Base-by-base conservation (phyloP, 1,284 basidiomycete genomes). In the Uromyces viciae-fabae region DNA sequence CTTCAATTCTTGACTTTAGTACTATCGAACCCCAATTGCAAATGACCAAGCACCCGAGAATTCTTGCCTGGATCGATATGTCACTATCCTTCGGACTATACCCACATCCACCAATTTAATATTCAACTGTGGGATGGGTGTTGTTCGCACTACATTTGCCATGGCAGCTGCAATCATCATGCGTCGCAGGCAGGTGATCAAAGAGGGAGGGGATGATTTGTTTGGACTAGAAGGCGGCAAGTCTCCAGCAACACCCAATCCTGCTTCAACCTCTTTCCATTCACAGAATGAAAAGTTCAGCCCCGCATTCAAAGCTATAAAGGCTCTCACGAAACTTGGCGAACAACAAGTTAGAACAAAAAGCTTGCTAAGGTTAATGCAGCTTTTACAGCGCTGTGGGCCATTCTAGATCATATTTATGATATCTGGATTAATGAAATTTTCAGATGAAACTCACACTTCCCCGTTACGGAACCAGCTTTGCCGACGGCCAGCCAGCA, bases 51-150 rank as follows among this genome's bases (percentile, higher is more conserved):
- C 80, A 49, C 75, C 82, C 7, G 83, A 94, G 90, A 92, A 95
- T 86, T 94, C 94, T 84, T 97, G 97, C 85, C 90, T 98, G 19
- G 97, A 99, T 86, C 93, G 94, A 0, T 97, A 98, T 86, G 89
- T 96, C 25, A 89, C 90, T 17, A 91, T 95, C 68, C 92, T 99
- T 84, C 91, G 91, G 83, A 87, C 90, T 54, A 91, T 92, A 83
- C 95, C 96, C 0, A 87, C 91, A 9, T 89, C 88, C 28, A 94
- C 94, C 0, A 91, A 92, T 0, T 88, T 99, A 22, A 93, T 99
- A 1, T 98, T 99, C 86, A 96, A 94, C 81, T 98, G 97, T 86
- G 96, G 97, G 56, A 95, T 97, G 90, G 97, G 97, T 60, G 94
- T 94, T 2, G 95, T 97, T 0, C 90, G 97, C 56, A 97, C 96